Evolutionary conservation across 2,329 filamentous ascomycete species (phyloP).

Genomic region (Nannizziopsis barbatae): DNA sequence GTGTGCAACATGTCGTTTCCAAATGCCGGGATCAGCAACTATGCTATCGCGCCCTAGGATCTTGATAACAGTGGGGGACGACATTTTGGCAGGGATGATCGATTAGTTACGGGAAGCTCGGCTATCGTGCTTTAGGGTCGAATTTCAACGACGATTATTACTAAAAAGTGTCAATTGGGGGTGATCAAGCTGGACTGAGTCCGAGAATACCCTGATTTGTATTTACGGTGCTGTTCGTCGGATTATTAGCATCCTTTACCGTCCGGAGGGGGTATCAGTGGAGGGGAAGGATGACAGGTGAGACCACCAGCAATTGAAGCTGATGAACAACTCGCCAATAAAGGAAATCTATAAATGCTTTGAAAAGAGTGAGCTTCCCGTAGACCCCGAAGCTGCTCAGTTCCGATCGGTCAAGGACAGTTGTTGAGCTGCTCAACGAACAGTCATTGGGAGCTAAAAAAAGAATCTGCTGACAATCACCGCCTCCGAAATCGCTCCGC

Average conservation of each 20-base stretch:
- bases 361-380: too few relatives aligned
- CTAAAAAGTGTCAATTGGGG: too few relatives aligned
- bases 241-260: too few relatives aligned
- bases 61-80: constrained; percentile 51
- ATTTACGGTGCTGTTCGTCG: too few relatives aligned
- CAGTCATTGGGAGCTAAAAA: background rate
- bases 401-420: background rate
- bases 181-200: too few relatives aligned
- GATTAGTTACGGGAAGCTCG: background rate
- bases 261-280: too few relatives aligned
- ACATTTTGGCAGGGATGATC: constrained; percentile 12
- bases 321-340: too few relatives aligned
- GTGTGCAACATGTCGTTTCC: constrained; percentile 66
- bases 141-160: too few relatives aligned
- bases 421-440: background rate
- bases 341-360: too few relatives aligned
- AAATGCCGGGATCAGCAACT: constrained; percentile 81
- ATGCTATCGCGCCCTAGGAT: constrained; percentile 87
- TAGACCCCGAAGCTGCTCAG: background rate
- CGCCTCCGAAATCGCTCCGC: constrained; percentile 7
- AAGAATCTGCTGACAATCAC: constrained; percentile 2
- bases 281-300: too few relatives aligned
- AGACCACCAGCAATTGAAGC: too few relatives aligned
- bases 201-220: too few relatives aligned
- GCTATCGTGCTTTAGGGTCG: background rate